phyloP scores from a whole-genome alignment of 495 filamentous ascomycete species.

The Hypoxylon lenormandii region DNA sequence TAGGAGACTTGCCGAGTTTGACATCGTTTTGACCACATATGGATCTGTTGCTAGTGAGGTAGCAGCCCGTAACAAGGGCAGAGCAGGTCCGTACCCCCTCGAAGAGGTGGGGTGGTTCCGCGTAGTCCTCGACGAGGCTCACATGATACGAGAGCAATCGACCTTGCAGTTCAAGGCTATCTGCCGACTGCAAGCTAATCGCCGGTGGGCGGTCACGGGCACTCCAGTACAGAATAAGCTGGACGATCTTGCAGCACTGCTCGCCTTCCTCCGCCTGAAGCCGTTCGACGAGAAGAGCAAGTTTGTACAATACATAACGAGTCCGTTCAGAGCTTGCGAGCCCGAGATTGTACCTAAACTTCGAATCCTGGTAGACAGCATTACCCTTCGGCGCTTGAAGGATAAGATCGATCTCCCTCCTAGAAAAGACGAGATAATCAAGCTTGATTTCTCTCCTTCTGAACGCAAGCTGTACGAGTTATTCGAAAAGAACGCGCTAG shows the following conservation, averaged over 20 bases:
- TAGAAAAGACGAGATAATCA: constrained; percentile 76
- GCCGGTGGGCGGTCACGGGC: constrained; percentile 95
- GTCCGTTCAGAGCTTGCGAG: constrained; percentile 83
- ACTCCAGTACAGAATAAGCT: constrained; percentile 92
- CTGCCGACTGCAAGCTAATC: constrained; percentile 80
- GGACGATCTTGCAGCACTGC: constrained; percentile 88
- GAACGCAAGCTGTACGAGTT: constrained; percentile 68
- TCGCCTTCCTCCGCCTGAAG: constrained; percentile 85
- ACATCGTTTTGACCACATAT: constrained; percentile 93
- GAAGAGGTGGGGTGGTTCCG: constrained; percentile 88
- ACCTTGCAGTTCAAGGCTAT: constrained; percentile 84
- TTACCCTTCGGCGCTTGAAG: constrained; percentile 92
- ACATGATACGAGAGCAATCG: constrained; percentile 86
- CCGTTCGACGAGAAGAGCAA: constrained; percentile 83
- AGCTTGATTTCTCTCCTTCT: constrained; percentile 66
- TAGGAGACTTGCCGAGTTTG: constrained; percentile 74
- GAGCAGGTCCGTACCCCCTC: constrained; percentile 72
- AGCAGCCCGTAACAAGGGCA: constrained; percentile 67
- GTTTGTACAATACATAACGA: constrained; percentile 81
- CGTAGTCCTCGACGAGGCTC: constrained; percentile 94
- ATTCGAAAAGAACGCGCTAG: constrained; percentile 65
- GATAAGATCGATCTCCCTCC: constrained; percentile 85
- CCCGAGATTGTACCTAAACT: constrained; percentile 84
- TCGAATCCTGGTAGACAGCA: constrained; percentile 88
- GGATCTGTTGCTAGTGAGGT: constrained; percentile 85